These are phyloP conservation scores for Pyrenophora tritici-repentis DNA, from an alignment of 2,329 filamentous ascomycete genomes.

Conservation along the genomic window DNA sequence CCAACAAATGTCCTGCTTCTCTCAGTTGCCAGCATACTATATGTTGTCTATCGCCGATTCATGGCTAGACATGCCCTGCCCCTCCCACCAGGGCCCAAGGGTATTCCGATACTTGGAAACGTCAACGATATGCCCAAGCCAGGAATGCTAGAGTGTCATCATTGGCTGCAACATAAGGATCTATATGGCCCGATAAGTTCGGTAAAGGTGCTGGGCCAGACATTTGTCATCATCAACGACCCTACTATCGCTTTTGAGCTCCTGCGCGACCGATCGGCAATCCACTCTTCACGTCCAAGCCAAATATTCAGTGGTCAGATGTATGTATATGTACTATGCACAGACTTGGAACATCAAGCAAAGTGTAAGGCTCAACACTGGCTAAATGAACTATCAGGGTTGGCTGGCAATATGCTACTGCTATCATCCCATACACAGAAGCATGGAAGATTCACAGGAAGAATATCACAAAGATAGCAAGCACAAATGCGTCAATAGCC, in stretches of 20 bases:
- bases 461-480: slow-evolving; percentile 31
- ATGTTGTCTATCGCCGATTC: slow-evolving; percentile 15
- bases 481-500: slow-evolving; percentile 20
- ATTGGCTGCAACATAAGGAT: slow-evolving; percentile 54
- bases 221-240: slow-evolving; percentile 19
- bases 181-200: slow-evolving; percentile 6
- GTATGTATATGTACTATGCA: slow-evolving; percentile 17
- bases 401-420: slow-evolving; percentile 27
- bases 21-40: background rate
- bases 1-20: background rate
- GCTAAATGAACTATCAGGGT: slow-evolving; percentile 9
- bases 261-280: slow-evolving; percentile 26
- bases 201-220: slow-evolving; percentile 1
- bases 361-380: slow-evolving; percentile 11
- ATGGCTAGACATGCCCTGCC: slow-evolving; percentile 19
- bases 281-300: slow-evolving; percentile 29
- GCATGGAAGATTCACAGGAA: slow-evolving; percentile 29
- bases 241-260: slow-evolving; percentile 28
- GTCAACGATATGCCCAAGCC: slow-evolving; percentile 53
- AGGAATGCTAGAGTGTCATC: slow-evolving; percentile 47
- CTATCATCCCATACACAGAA: slow-evolving; percentile 21
- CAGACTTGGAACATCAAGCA: no score
- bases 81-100: slow-evolving; percentile 58
- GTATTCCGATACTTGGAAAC: slow-evolving; percentile 57
- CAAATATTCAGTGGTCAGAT: slow-evolving; percentile 27